Evolutionary conservation across 371 early-diverging fungal species (phyloP), one percentile per base, ranked within the genome.

Genomic region (Cokeromyces recurvatus): DNA sequence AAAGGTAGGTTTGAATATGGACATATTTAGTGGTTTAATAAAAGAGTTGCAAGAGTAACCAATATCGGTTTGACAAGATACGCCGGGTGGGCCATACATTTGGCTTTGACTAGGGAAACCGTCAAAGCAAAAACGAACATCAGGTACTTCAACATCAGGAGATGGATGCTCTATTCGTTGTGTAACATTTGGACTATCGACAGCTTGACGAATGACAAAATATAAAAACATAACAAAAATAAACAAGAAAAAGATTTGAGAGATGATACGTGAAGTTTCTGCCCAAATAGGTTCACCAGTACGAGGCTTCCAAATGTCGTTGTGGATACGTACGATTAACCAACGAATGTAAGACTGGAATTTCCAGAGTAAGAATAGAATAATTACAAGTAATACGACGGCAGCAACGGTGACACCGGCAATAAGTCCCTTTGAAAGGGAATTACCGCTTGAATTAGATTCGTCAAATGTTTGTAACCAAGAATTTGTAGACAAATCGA

Each of bases 231-330:
- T 41, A 17, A 52, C 39, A 40, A 74, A 70, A 16, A 74, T 23
- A 56, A 74, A 66, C 36, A 74, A 36, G 20, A 74, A 59, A 32
- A 74, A 55, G 27, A 70, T 48, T 48, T 74, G 68, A 40, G 53
- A 65, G 12, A 57, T 41, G 25, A 74, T 62, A 16, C 74, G 61
- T 4, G 68, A 54, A 3, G 74, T 74, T 52, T 74, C 74, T 23
- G 74, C 74, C 74, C 74, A 74, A 9, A 70, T 37, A 17, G 74
- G 74, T 48, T 74, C 74, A 59, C 74, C 74, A 35, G 62, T 57
- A 58, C 72, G 65, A 38, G 74, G 74, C 37, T 65, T 60, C 74
- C 74, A 74, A 16, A 74, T 64, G 44, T 74, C 74, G 19, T 45
- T 29, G 25, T 74, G 74, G 25, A 70, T 61, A 20, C 64, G 62